Evolutionary conservation across 805 yeast species (phyloP).

Genomic region (Wickerhamiella parazyma): DNA sequence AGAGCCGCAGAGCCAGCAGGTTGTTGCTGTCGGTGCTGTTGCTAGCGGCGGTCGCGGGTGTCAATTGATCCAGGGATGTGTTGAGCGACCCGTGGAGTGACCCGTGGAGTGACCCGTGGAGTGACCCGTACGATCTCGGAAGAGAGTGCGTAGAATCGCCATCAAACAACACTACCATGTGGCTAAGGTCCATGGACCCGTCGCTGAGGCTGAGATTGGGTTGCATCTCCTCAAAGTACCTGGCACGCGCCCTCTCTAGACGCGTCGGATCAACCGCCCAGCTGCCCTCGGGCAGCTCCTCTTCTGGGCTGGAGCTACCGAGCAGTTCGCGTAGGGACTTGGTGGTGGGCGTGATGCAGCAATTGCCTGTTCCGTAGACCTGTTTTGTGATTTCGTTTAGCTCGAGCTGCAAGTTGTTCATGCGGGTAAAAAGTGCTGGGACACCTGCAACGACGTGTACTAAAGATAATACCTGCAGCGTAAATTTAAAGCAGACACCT

Average conservation of each 20-base stretch:
- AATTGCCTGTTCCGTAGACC: not conserved
- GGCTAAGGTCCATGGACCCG: not conserved
- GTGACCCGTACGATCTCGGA: not conserved
- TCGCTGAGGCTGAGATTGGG: not conserved
- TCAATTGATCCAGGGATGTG: not conserved
- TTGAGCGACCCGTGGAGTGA: too few relatives aligned
- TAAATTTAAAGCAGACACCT: too few relatives aligned
- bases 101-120: too few relatives aligned
- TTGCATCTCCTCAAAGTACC: not conserved
- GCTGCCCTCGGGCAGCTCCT: not conserved
- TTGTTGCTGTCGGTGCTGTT: too few relatives aligned
- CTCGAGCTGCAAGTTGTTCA: too few relatives aligned
- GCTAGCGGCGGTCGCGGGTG: not conserved
- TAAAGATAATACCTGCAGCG: too few relatives aligned
- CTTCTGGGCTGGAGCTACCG: too few relatives aligned
- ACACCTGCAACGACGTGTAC: too few relatives aligned
- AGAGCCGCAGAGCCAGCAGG: not conserved
- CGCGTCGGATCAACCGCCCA: not conserved
- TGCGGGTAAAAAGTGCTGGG: too few relatives aligned
- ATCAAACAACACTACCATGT: not conserved
- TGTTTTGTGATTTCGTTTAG: not conserved
- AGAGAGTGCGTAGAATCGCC: not conserved
- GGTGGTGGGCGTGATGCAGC: not conserved
- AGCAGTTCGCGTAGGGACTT: not conserved
- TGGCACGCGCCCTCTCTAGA: not conserved